Conservation (phyloP, 768 basidiomycete species). For the Neoboletus magnificus region DNA sequence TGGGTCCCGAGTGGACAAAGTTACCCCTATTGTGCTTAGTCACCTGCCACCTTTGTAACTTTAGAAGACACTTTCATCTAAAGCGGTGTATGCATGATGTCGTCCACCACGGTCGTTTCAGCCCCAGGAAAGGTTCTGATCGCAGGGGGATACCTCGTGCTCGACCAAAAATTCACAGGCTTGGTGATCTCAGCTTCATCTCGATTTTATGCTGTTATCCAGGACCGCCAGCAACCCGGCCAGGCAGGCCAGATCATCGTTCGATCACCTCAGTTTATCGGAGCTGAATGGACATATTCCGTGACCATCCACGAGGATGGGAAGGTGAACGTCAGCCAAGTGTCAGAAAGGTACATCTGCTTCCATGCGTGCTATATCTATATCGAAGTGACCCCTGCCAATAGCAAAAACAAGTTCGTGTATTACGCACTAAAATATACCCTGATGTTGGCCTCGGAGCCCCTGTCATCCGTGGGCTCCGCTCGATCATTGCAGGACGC, state of each 20-base stretch:
- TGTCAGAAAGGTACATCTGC: constrained; percentile 22
- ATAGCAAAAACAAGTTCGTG: constrained; percentile 86
- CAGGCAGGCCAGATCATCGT: constrained; percentile 56
- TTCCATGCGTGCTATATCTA: not conserved
- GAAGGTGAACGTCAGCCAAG: constrained; percentile 22
- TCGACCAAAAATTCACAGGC: constrained; percentile 83
- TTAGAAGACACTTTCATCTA: not conserved
- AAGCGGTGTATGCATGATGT: constrained; percentile 32
- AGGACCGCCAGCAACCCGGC: constrained; percentile 25
- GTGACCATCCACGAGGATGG: constrained; percentile 39
- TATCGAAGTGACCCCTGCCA: constrained; percentile 11
- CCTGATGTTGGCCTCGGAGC: constrained; percentile 62
- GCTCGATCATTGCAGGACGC: constrained; percentile 40
- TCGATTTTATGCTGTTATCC: constrained; percentile 85
- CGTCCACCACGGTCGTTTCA: constrained; percentile 68
- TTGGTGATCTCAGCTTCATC: constrained; percentile 90
- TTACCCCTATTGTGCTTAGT: constrained; percentile 20
- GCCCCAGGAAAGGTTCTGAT: constrained; percentile 94
- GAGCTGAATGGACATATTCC: constrained; percentile 72
- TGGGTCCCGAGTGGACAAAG: too few relatives aligned
- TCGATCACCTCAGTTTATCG: constrained; percentile 87
- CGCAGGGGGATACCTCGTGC: constrained; percentile 95
- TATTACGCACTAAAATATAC: constrained; percentile 83
- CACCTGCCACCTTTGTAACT: constrained; percentile 10
- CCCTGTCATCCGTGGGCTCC: constrained; percentile 28